A percentile compares a stretch with the other conserved stretches of the same genome.
Conservation (phyloP, 2,329 filamentous ascomycete species). For the Trematosphaeria pertusa region DNA sequence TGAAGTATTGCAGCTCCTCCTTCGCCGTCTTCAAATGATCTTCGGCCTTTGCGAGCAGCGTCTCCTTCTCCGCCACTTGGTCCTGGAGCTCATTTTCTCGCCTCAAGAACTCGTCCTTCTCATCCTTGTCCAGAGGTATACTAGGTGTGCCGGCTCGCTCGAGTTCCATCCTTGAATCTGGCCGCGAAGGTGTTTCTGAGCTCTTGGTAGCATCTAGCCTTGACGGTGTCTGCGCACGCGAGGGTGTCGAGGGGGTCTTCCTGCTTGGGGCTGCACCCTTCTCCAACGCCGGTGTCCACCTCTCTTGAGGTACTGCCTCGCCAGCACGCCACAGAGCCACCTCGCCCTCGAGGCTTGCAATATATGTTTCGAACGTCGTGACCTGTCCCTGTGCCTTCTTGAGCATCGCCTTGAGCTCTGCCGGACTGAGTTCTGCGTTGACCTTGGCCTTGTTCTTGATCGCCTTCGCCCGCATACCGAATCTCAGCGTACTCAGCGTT, state of each 20-base stretch:
- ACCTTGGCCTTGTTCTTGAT: constrained; percentile 99
- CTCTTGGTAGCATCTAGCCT: constrained; percentile 58
- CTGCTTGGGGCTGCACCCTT: constrained; percentile 59
- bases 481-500: constrained; percentile 88
- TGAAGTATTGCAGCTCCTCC: constrained; percentile 83
- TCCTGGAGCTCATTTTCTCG: constrained; percentile 98
- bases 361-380: constrained; percentile 86
- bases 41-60: constrained; percentile 78
- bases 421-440: constrained; percentile 95
- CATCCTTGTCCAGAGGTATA: constrained; percentile 90
- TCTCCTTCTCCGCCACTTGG: constrained; percentile 92
- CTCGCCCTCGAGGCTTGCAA: constrained; percentile 82
- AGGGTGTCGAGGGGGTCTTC: constrained; percentile 57
- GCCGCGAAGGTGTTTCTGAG: constrained; percentile 54
- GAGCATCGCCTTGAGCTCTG: constrained; percentile 90
- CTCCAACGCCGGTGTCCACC: constrained; percentile 75
- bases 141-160: constrained; percentile 89
- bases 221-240: constrained; percentile 67
- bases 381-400: constrained; percentile 92
- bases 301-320: constrained; percentile 86
- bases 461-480: constrained; percentile 94
- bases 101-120: constrained; percentile 92
- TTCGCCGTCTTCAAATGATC: constrained; percentile 81
- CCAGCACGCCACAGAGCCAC: constrained; percentile 87
- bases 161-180: constrained; percentile 69